A percentile compares a stretch with the other conserved stretches of the same genome.
Evolutionary conservation across 495 filamentous ascomycete species (phyloP).

Genomic region (Talaromyces thailandensis): DNA sequence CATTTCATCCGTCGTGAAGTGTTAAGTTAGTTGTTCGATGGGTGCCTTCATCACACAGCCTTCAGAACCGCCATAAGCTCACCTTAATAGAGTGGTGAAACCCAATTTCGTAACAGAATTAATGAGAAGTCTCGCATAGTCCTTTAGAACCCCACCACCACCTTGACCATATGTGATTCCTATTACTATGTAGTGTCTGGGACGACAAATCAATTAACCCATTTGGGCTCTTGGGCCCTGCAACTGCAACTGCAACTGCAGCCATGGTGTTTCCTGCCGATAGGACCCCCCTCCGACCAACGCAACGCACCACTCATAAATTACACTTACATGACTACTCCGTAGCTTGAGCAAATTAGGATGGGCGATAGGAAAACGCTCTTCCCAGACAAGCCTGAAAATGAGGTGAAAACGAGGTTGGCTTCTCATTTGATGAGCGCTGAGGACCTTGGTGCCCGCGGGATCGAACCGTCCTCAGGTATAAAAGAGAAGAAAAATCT

Average conservation of each 20-base stretch:
- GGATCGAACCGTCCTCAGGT: background rate
- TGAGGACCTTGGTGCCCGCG: slow-evolving; percentile 1
- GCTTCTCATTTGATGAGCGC: background rate
- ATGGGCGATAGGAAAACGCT: background rate
- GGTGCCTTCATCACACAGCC: background rate
- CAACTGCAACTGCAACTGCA: slow-evolving; percentile 23
- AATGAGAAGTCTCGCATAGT: background rate
- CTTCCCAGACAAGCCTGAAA: background rate
- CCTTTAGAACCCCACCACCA: background rate
- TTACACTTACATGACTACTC: background rate
- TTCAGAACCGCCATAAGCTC: background rate
- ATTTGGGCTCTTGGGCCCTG: background rate
- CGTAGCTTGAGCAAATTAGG: background rate
- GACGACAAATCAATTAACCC: background rate
- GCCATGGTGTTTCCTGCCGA: slow-evolving; percentile 37
- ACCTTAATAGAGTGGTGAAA: background rate
- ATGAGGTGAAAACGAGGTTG: background rate
- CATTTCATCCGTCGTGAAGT: background rate
- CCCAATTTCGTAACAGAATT: background rate
- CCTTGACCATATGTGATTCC: background rate
- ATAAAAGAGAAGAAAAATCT: background rate
- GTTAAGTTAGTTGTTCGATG: background rate
- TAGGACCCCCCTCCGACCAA: slow-evolving; percentile 31
- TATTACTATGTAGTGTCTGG: too few species aligned
- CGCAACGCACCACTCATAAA: slow-evolving; percentile 20